These are phyloP conservation scores for Xylaria sp. DNA, from an alignment of 2,329 filamentous ascomycete species.

Conservation along the genomic window DNA sequence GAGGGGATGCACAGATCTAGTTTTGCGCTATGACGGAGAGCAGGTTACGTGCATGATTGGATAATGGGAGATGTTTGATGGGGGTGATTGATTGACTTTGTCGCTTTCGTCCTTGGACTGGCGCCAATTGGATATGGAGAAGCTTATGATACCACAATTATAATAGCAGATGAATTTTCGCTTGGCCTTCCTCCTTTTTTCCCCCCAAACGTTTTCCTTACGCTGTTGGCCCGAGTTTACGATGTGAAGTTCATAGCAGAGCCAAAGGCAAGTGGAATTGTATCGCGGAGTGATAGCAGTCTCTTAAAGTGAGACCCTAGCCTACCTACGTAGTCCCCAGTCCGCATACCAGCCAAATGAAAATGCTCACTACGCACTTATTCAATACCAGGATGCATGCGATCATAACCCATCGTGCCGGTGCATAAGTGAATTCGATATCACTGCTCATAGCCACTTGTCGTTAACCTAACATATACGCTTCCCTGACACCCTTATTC, in stretches of 20 bases:
- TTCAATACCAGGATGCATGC: background rate
- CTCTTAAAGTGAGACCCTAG: conserved; percentile 11
- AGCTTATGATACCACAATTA: conserved; percentile 32
- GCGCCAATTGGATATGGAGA: background rate
- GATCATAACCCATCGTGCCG: background rate
- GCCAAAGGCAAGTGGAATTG: no score
- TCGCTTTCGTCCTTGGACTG: background rate
- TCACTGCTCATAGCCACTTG: background rate
- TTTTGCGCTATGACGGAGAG: background rate
- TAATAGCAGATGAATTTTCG: conserved; percentile 33
- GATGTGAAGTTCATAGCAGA: background rate
- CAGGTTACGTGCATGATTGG: background rate
- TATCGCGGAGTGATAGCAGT: background rate
- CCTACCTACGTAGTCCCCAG: background rate
- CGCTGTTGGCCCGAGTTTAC: background rate
- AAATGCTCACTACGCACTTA: background rate
- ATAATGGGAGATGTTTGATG: background rate
- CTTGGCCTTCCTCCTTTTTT: background rate
- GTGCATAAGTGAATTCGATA: conserved; percentile 1
- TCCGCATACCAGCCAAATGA: background rate
- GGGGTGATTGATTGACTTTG: background rate
- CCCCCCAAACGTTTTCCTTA: background rate
- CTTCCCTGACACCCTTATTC: background rate
- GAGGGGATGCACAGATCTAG: background rate
- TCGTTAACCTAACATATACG: conserved; percentile 1